Evolutionary conservation across 768 basidiomycete genomes (phyloP).

Genomic region (Cyathus striatus): DNA sequence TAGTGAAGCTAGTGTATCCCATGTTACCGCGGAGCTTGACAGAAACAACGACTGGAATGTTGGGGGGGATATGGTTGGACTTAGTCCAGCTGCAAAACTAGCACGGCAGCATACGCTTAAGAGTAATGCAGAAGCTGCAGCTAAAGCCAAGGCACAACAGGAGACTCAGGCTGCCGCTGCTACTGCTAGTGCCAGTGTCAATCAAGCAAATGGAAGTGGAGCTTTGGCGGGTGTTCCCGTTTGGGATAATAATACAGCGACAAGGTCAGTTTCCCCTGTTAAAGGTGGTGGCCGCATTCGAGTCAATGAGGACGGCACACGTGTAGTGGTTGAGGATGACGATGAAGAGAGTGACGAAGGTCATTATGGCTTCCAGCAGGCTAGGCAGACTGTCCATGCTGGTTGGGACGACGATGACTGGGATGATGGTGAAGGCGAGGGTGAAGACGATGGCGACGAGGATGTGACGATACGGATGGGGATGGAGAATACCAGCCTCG

Average conservation of each 20-base stretch:
- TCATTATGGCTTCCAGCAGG: constrained; percentile 35
- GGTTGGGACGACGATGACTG: constrained; percentile 77
- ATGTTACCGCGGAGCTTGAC: constrained; percentile 78
- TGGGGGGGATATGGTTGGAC: constrained; percentile 56
- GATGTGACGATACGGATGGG: constrained; percentile 69
- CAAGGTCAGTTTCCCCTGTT: constrained; percentile 41
- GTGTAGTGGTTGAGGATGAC: constrained; percentile 68
- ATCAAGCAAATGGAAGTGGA: constrained; percentile 14
- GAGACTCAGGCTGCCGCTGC: constrained; percentile 45
- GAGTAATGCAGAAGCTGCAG: constrained; percentile 77
- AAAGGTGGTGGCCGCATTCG: constrained; percentile 31
- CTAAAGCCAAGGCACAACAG: constrained; percentile 51
- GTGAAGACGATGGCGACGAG: constrained; percentile 56
- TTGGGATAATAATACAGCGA: constrained; percentile 84
- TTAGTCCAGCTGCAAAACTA: constrained; percentile 87
- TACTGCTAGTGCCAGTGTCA: constrained; percentile 20
- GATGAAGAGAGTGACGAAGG: constrained; percentile 55
- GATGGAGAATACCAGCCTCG: constrained; percentile 43
- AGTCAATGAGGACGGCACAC: constrained; percentile 63
- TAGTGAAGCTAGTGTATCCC: constrained; percentile 68
- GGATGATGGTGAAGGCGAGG: constrained; percentile 68
- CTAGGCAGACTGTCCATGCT: constrained; percentile 36
- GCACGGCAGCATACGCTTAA: constrained; percentile 90
- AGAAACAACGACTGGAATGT: constrained; percentile 54
- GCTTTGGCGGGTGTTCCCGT: constrained; percentile 41